These are phyloP conservation scores for Dacryopinax spathularia DNA, from an alignment of 768 basidiomycete genomes.

Conservation along the genomic window DNA sequence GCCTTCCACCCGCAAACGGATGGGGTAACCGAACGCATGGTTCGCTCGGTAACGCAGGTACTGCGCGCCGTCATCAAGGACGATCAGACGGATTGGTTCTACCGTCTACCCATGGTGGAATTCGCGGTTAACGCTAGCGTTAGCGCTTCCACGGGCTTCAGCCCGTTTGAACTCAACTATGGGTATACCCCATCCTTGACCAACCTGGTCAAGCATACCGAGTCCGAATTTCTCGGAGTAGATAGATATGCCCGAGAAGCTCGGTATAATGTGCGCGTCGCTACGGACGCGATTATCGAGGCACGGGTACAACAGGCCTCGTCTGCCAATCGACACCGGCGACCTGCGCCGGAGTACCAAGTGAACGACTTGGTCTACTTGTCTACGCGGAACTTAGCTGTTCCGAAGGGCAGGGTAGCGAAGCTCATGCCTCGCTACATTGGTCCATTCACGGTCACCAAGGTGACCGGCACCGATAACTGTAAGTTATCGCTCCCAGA, in stretches of 20 bases:
- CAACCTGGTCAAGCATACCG: constrained; percentile 5
- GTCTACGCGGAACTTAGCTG: no score
- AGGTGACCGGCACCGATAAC: no score
- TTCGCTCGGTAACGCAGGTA: constrained; percentile 3
- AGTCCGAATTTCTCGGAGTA: constrained; percentile 7
- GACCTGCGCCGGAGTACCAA: no score
- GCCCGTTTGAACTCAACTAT: constrained; percentile 17
- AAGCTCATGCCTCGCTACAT: no score
- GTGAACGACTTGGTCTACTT: no score
- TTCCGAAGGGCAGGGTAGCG: no score
- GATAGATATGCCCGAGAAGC: not conserved
- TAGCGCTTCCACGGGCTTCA: constrained; percentile 11
- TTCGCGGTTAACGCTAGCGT: constrained; percentile 16
- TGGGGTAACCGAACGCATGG: constrained; percentile 28
- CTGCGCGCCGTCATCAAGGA: no score
- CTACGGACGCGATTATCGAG: constrained; percentile 8
- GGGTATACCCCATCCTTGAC: constrained; percentile 15
- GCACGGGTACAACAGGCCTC: constrained; percentile 4
- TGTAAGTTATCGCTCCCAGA: no score
- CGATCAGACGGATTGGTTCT: constrained; percentile 14
- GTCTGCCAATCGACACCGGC: constrained; percentile 4
- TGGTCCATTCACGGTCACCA: no score
- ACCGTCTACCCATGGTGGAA: constrained; percentile 12
- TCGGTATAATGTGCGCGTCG: constrained; percentile 3
- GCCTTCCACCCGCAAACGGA: no score